These are phyloP conservation scores for Sporothrix phasma DNA, from an alignment of 2,329 filamentous ascomycete genomes.

Conservation along the genomic window DNA sequence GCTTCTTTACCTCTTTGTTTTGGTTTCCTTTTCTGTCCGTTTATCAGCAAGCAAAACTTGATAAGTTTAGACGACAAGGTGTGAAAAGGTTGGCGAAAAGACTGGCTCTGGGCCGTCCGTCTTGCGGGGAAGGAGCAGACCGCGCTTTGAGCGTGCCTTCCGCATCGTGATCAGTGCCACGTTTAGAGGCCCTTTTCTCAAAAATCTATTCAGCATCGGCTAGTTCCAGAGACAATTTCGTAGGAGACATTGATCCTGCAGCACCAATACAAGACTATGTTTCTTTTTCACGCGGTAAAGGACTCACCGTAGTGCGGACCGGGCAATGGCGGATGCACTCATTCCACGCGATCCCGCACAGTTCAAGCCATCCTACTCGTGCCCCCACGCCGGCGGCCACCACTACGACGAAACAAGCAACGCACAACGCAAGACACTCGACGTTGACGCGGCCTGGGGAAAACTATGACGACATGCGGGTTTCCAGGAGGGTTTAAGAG, in stretches of 20 bases:
- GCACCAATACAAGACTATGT: not conserved
- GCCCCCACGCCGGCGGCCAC: conserved; percentile 13
- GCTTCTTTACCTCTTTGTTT: too few relatives aligned
- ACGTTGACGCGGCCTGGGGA: not conserved
- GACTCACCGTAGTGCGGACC: not conserved
- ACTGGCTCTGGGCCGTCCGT: too few relatives aligned
- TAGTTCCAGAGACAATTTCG: not conserved
- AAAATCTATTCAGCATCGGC: not conserved
- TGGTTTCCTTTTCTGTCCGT: too few relatives aligned
- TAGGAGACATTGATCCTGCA: not conserved
- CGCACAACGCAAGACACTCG: not conserved
- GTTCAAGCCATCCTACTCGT: not conserved
- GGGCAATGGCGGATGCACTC: conserved; percentile 1
- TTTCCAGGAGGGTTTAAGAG: not conserved
- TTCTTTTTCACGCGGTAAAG: not conserved
- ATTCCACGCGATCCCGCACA: conserved; percentile 11
- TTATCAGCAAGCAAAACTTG: too few relatives aligned
- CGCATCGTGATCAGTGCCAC: not conserved
- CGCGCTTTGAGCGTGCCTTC: not conserved
- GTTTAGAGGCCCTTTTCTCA: not conserved
- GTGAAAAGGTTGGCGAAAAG: not conserved
- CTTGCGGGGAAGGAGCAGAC: not conserved
- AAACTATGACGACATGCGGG: conserved; percentile 5
- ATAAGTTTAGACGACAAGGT: too few relatives aligned
- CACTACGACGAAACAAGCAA: conserved; percentile 6